A percentile compares a stretch with the other conserved stretches of the same genome.
Evolutionary conservation across 805 yeast genomes (phyloP).

Genomic region (Candida vartiovaarae): DNA sequence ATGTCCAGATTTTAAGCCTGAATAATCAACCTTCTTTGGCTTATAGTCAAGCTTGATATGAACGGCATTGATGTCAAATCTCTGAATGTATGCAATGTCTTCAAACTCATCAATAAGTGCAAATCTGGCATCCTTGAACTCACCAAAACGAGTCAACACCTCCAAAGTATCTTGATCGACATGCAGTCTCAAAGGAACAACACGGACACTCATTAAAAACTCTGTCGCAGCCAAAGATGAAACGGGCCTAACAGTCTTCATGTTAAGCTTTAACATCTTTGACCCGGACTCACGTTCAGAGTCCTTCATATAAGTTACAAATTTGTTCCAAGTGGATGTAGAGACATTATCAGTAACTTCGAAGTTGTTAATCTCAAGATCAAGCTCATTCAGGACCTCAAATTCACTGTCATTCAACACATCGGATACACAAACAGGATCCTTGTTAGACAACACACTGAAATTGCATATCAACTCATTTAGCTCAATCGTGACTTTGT

Average conservation of each 20-base stretch:
- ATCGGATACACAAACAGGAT: conserved; percentile 29
- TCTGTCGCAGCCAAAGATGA: conserved; percentile 63
- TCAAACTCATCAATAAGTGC: conserved; percentile 51
- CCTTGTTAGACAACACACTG: conserved; percentile 38
- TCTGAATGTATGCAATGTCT: conserved; percentile 62
- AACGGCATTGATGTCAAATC: conserved; percentile 53
- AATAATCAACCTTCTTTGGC: conserved; percentile 82
- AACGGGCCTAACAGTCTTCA: conserved; percentile 61
- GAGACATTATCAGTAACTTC: conserved; percentile 72
- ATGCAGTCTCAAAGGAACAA: conserved; percentile 74
- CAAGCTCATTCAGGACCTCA: conserved; percentile 43
- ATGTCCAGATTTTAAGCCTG: conserved; percentile 81
- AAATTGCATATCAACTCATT: conserved; percentile 45
- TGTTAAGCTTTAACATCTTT: conserved; percentile 47
- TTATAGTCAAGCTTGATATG: conserved; percentile 77
- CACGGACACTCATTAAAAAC: conserved; percentile 40
- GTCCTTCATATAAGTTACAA: conserved; percentile 60
- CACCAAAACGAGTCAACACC: conserved; percentile 71
- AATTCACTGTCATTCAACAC: conserved; percentile 24
- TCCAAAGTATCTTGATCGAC: conserved; percentile 93
- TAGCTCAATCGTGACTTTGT: conserved; percentile 53
- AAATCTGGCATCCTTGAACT: conserved; percentile 68
- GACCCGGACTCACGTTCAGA: conserved; percentile 63
- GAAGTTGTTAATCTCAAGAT: conserved; percentile 44
- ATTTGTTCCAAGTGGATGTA: conserved; percentile 87